Percentiles rank a stretch among this genome's conserved stretches.
These are phyloP conservation scores for Solanum neorickii DNA, from an alignment of 257 asterid species.

Conservation along the genomic window DNA sequence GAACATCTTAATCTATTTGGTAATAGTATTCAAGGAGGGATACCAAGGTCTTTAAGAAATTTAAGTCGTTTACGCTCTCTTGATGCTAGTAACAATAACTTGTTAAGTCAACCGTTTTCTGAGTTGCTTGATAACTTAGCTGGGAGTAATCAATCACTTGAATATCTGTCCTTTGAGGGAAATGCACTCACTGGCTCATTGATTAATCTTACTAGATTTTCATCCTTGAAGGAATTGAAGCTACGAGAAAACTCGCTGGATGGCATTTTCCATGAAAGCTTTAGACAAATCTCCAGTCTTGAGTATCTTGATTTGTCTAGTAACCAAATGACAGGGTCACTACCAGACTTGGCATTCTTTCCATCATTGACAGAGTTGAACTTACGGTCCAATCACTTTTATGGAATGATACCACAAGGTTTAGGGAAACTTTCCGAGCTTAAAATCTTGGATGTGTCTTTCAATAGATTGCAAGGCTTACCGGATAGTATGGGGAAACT, in stretches of 20 bases:
- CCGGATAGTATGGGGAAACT: slow-evolving; percentile 1
- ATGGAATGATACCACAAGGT: not conserved
- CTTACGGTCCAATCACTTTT: not conserved
- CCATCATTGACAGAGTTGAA: not conserved
- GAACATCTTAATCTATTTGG: not conserved
- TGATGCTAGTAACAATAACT: rapidly evolving
- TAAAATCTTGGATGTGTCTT: not conserved
- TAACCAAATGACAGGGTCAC: not conserved
- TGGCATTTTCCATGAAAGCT: not conserved
- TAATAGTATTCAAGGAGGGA: not conserved
- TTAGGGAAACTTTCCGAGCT: not conserved
- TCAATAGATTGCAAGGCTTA: not conserved
- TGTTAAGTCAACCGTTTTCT: not conserved
- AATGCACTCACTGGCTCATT: not conserved
- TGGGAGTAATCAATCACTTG: not conserved
- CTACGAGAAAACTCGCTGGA: not conserved
- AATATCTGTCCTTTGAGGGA: not conserved
- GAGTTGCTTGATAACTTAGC: not conserved
- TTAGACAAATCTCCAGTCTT: not conserved
- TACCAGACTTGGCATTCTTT: not conserved
- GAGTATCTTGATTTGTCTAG: not conserved
- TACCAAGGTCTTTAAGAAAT: not conserved
- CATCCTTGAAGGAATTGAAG: not conserved
- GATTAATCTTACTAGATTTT: not conserved
- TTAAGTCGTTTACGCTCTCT: not conserved